These are phyloP conservation scores for Neoboletus subvelutipes DNA, from an alignment of 768 basidiomycete species.

Conservation along the genomic window DNA sequence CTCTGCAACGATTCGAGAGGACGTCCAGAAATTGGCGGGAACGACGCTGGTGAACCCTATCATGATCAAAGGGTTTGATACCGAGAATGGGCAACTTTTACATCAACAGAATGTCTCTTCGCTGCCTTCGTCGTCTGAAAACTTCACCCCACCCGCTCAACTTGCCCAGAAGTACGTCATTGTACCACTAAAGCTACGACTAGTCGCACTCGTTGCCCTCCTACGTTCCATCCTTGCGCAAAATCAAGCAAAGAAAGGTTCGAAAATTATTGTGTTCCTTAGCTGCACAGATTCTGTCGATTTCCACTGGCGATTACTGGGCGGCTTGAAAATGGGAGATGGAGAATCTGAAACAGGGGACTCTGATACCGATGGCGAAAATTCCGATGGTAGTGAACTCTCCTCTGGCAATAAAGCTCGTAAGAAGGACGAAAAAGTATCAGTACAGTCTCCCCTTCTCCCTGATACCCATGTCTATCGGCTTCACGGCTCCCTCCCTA, in stretches of 20 bases:
- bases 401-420: conserved; percentile 24
- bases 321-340: conserved; percentile 64
- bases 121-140: conserved; percentile 38
- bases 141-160: conserved; percentile 93
- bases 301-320: conserved; percentile 88
- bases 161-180: conserved; percentile 88
- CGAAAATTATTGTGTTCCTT: conserved; percentile 91
- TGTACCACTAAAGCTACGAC: conserved; percentile 89
- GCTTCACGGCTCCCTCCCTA: conserved; percentile 90
- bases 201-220: conserved; percentile 86
- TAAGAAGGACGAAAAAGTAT: conserved; percentile 43
- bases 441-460: conserved; percentile 69
- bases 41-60: conserved; percentile 75
- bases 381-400: conserved; percentile 27
- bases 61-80: conserved; percentile 74
- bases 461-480: conserved; percentile 82
- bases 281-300: conserved; percentile 98
- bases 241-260: conserved; percentile 48
- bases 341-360: conserved; percentile 26
- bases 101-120: conserved; percentile 16
- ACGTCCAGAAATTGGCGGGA: conserved; percentile 91
- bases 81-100: conserved; percentile 32
- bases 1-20: conserved; percentile 94
- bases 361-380: conserved; percentile 25
- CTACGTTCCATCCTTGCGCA: conserved; percentile 77